phyloP scores from a whole-genome alignment of 2,329 filamentous ascomycete genomes.

The Cytospora schulzeri region DNA sequence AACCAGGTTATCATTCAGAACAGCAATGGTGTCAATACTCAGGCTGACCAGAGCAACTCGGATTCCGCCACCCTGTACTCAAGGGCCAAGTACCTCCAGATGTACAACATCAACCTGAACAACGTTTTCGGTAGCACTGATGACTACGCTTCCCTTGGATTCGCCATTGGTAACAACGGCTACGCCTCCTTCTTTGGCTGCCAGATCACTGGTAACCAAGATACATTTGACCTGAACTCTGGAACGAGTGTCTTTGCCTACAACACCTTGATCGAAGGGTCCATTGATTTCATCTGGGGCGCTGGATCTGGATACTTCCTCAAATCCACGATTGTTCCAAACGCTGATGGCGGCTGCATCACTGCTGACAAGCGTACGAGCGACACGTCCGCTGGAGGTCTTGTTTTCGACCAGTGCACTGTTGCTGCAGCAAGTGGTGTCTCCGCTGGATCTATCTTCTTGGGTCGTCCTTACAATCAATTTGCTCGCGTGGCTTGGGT shows the following conservation, averaged over 20 bases:
- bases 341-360: constrained; percentile 35
- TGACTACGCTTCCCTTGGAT: constrained; percentile 41
- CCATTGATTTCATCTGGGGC: constrained; percentile 47
- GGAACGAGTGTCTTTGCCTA: constrained; percentile 39
- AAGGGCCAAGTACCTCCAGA: constrained; percentile 42
- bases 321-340: constrained; percentile 37
- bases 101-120: constrained; percentile 43
- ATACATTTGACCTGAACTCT: constrained; percentile 41
- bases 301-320: constrained; percentile 47
- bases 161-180: constrained; percentile 44
- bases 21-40: constrained; percentile 40
- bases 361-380: constrained; percentile 43
- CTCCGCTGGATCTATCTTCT: constrained; percentile 27
- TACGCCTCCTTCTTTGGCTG: constrained; percentile 39
- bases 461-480: constrained; percentile 32
- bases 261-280: constrained; percentile 43
- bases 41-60: constrained; percentile 39
- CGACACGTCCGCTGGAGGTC: constrained; percentile 40
- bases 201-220: constrained; percentile 40
- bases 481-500: constrained; percentile 33
- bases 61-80: constrained; percentile 44
- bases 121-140: constrained; percentile 42
- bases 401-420: constrained; percentile 40
- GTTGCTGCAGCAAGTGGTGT: constrained; percentile 34
- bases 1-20: constrained; percentile 32